Conservation (phyloP, 768 basidiomycete genomes). For the Exsudoporus frostii region DNA sequence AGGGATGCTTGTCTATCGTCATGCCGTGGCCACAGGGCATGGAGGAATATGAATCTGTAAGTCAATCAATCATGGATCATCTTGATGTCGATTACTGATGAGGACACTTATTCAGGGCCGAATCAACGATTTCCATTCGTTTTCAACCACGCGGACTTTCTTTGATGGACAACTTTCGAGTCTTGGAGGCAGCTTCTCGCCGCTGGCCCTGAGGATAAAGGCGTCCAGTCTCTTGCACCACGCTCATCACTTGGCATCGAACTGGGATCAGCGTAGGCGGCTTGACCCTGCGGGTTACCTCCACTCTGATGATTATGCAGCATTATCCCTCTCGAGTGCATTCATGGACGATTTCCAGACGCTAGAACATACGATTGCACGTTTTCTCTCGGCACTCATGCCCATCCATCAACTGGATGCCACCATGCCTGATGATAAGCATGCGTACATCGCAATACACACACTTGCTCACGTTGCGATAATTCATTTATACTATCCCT, state of each 20-base stretch:
- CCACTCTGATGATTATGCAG: constrained; percentile 30
- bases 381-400: constrained; percentile 61
- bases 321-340: constrained; percentile 42
- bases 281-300: constrained; percentile 17
- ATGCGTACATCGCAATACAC: constrained; percentile 56
- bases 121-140: constrained; percentile 46
- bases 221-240: constrained; percentile 73
- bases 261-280: constrained; percentile 57
- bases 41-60: constrained; percentile 68
- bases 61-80: constrained; percentile 23
- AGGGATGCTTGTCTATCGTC: constrained; percentile 55
- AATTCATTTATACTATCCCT: constrained; percentile 61
- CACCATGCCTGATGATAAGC: constrained; percentile 54
- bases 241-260: constrained; percentile 57
- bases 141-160: constrained; percentile 62
- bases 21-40: constrained; percentile 77
- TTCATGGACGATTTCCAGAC: constrained; percentile 57
- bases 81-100: constrained; percentile 11
- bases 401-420: constrained; percentile 63
- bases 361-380: constrained; percentile 60
- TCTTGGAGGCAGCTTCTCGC: constrained; percentile 53
- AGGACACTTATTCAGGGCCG: constrained; percentile 48
- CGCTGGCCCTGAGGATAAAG: constrained; percentile 65
- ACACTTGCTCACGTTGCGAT: constrained; percentile 65
- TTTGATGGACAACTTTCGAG: constrained; percentile 55